Percentiles rank a stretch among this genome's conserved stretches.
These are phyloP conservation scores for Sarocladium brachiariae DNA, from an alignment of 2,329 filamentous ascomycete genomes.

Conservation along the genomic window DNA sequence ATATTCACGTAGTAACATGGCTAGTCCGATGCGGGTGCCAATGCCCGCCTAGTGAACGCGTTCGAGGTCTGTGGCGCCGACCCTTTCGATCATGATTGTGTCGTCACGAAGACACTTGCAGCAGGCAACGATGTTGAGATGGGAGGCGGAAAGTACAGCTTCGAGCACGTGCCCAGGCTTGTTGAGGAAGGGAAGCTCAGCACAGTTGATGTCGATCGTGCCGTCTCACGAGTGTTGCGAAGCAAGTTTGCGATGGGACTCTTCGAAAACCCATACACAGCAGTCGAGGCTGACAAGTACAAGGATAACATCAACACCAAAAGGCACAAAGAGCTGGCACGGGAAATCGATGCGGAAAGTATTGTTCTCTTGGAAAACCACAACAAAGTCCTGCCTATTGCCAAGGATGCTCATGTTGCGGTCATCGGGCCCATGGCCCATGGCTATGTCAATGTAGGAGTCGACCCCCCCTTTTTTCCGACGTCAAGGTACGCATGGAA, in stretches of 20 bases:
- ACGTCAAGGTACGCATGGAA: background rate
- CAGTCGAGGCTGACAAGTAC: conserved; percentile 47
- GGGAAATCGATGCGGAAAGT: conserved; percentile 57
- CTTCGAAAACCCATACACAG: conserved; percentile 63
- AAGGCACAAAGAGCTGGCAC: conserved; percentile 49
- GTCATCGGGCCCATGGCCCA: conserved; percentile 72
- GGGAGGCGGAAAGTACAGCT: conserved; percentile 69
- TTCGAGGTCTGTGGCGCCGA: conserved; percentile 57
- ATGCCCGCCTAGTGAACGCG: conserved; percentile 56
- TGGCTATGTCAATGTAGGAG: conserved; percentile 59
- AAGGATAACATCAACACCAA: conserved; percentile 55
- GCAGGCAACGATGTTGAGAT: conserved; percentile 70
- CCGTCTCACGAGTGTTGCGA: conserved; percentile 51
- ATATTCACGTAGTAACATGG: background rate
- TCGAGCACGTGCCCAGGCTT: conserved; percentile 58
- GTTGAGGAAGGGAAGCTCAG: conserved; percentile 55
- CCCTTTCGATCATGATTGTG: conserved; percentile 49
- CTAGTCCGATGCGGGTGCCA: conserved; percentile 57
- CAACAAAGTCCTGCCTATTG: conserved; percentile 43
- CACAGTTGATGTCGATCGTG: no score
- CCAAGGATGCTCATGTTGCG: conserved; percentile 60
- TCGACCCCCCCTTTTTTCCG: background rate
- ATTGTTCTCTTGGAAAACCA: conserved; percentile 56
- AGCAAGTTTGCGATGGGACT: conserved; percentile 65
- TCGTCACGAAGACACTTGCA: conserved; percentile 52